Evolutionary conservation across 345 rosid species (phyloP).

Genomic region (rapeseed (Brassica napus)): Da-Ae NC_063450.1:8031501-8032000

Average conservation of each 20-base stretch:
- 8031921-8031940: neutral
- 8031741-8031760: neutral
- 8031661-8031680: slow-evolving; percentile 83
- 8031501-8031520: slow-evolving; percentile 76
- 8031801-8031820: neutral
- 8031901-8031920: slow-evolving; percentile 4
- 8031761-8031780: neutral
- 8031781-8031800: neutral
- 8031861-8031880: slow-evolving; percentile 2
- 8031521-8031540: slow-evolving; percentile 54
- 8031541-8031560: slow-evolving; percentile 61
- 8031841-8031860: neutral
- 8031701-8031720: slow-evolving; percentile 25
- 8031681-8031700: slow-evolving; percentile 66
- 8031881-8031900: neutral
- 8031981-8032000: slow-evolving; percentile 53
- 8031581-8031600: slow-evolving; percentile 44
- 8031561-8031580: slow-evolving; percentile 57
- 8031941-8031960: neutral
- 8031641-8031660: slow-evolving; percentile 65
- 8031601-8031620: slow-evolving; percentile 51
- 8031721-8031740: neutral
- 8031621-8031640: slow-evolving; percentile 50
- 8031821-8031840: neutral
- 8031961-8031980: slow-evolving; percentile 41